phyloP scores from a whole-genome alignment of 163 green algal genomes.

The Scenedesmus sp. region DNA sequence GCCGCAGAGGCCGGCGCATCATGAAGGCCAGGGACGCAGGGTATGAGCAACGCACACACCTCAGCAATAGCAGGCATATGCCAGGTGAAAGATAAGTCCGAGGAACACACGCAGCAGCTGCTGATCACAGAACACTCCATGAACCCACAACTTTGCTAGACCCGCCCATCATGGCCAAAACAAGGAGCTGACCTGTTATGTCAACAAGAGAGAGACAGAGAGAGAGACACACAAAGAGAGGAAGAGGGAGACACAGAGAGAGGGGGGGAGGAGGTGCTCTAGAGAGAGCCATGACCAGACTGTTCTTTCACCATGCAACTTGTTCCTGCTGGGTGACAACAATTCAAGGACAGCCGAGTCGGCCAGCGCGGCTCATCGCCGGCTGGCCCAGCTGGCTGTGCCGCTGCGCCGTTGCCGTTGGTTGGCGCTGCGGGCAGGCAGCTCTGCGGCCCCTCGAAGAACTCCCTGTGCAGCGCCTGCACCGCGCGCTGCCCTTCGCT shows the following conservation, averaged over 20 bases:
- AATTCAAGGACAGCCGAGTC: too few relatives aligned
- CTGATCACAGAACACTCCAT: not conserved
- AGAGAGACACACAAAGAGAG: too few relatives aligned
- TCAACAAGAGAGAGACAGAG: too few relatives aligned
- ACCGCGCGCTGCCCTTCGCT: constrained; percentile 75
- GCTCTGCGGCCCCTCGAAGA: constrained; percentile 72
- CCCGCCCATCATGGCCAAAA: not conserved
- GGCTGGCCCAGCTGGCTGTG: not conserved
- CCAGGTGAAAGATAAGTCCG: not conserved
- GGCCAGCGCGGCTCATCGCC: too few relatives aligned
- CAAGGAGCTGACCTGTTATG: too few relatives aligned
- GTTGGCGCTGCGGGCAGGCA: not conserved
- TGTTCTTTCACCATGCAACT: not conserved
- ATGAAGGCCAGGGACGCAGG: not conserved
- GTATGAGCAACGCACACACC: not conserved
- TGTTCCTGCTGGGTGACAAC: too few relatives aligned
- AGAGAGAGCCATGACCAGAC: too few relatives aligned
- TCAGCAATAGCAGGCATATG: not conserved
- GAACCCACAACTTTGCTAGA: not conserved
- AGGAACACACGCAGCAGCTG: not conserved
- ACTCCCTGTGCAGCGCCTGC: constrained; percentile 86
- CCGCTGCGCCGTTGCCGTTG: not conserved
- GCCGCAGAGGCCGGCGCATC: too few relatives aligned
- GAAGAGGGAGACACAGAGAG: too few relatives aligned
- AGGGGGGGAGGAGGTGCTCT: too few relatives aligned